Evolutionary conservation across 257 asterid genomes (phyloP), one percentile per base, ranked within the genome.

Genomic region (Coffea canephora): DNA sequence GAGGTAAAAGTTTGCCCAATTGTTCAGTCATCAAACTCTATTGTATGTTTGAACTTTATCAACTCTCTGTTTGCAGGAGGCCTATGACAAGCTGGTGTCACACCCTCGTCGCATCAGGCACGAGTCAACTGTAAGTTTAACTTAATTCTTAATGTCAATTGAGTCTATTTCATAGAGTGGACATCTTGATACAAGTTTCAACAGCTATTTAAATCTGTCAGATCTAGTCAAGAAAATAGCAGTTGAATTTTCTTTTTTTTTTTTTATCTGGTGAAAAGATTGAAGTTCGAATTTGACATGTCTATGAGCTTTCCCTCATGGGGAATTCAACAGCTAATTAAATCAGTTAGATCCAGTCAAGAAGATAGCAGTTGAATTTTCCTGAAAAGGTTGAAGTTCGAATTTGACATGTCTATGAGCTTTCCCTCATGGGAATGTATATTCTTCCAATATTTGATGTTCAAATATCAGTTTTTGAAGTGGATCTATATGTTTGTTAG

Each of bases 91-190:
- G 84, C 84, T 95, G 91, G 86, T 86, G 16, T 89, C 93, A 64
- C 90, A 87, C 66, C 93, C 95, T 83, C 95, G 97, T 54, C 88
- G 82, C 73, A 85, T 93, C 75, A 87, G 97, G 84, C 89, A 95
- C 21, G 99, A 95, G 85, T 95, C 99, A 54, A 93, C 98, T 57
- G 99, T 93, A 84, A 91, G 98, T 86, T 31, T 78, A 82, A 59
- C 69, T 83, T 25, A 45, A 62, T 79, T 85, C 59, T 77, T 77
- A 52, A 64, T 75, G 85, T 48, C 18, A 64, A 19, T 71, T 74
- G 77, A 54, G 73, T 77, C 79, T 74, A 25, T 25, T 48, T 73
- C 69, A 48, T 76, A 6, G 46, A 52, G 73, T 79, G 41, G 68
- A 62, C 67, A 67, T 36, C 41, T 54, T 43, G 43, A 27, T 23